Conservation (phyloP, 805 yeast species). For the Wickerhamiella sorbophila region DNA sequence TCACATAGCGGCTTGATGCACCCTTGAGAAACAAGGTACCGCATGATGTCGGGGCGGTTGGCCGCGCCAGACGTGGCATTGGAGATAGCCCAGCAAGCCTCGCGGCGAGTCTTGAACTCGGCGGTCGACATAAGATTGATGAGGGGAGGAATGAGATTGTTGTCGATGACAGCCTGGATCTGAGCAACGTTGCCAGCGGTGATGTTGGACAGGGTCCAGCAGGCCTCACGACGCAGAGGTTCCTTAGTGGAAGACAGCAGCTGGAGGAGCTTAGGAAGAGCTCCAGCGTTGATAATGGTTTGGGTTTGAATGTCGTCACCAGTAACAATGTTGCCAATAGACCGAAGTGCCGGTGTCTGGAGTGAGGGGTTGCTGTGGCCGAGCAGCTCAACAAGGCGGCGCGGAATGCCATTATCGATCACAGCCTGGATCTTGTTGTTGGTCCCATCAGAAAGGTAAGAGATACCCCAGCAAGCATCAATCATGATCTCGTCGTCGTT, state of each 20-base stretch:
- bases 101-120: conserved; percentile 92
- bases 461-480: conserved; percentile 98
- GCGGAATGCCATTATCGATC: conserved; percentile 89
- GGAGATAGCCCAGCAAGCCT: conserved; percentile 98
- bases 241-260: conserved; percentile 76
- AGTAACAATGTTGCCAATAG: conserved; percentile 95
- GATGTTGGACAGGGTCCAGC: conserved; percentile 97
- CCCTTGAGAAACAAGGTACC: conserved; percentile 86
- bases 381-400: conserved; percentile 80
- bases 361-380: conserved; percentile 72
- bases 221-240: conserved; percentile 88
- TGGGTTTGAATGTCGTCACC: conserved; percentile 96
- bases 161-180: conserved; percentile 92
- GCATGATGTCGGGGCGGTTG: conserved; percentile 80
- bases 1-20: conserved; percentile 97
- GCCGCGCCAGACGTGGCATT: conserved; percentile 96
- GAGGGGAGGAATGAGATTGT: conserved; percentile 83
- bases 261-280: conserved; percentile 68
- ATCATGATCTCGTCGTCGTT: conserved; percentile 85
- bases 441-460: conserved; percentile 87
- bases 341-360: conserved; percentile 94
- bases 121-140: conserved; percentile 65
- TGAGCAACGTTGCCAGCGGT: conserved; percentile 95
- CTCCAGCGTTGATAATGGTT: conserved; percentile 84
- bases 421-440: conserved; percentile 92